These are phyloP conservation scores for Colletotrichum kahawae DNA, from an alignment of 2,329 filamentous ascomycete genomes.

Conservation along the genomic window DNA sequence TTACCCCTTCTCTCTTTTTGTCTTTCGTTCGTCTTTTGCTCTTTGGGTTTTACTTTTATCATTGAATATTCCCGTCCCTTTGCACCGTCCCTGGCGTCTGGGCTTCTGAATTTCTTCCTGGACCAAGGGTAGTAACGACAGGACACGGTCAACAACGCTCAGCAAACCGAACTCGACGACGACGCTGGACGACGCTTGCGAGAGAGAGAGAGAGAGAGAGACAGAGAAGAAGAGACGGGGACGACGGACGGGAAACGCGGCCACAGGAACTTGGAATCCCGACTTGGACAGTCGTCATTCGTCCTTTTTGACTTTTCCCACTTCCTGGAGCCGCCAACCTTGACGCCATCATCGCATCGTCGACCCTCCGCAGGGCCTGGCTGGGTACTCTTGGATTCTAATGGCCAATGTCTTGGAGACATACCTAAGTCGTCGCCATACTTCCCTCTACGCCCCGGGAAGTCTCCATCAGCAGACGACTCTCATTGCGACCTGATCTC, in stretches of 20 bases:
- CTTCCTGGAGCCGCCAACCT: background rate
- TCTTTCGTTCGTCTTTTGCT: background rate
- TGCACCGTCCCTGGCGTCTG: background rate
- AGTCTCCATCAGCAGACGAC: background rate
- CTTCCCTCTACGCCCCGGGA: slow-evolving; percentile 4
- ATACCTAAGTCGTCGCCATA: slow-evolving; percentile 1
- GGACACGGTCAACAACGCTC: background rate
- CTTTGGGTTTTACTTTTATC: background rate
- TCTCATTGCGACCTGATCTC: background rate
- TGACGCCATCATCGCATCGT: background rate
- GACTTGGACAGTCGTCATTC: background rate
- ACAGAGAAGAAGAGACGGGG: background rate
- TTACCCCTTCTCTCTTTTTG: background rate
- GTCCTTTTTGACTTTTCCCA: background rate
- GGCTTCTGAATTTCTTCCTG: background rate
- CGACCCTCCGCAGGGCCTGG: background rate
- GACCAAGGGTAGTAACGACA: background rate
- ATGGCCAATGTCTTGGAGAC: slow-evolving; percentile 11
- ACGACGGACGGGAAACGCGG: background rate
- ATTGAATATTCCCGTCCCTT: background rate
- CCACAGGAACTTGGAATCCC: background rate
- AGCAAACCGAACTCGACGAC: background rate
- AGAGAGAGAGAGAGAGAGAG: background rate
- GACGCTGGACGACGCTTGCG: background rate
- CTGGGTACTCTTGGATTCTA: background rate